Conservation (phyloP, 2,329 filamentous ascomycete genomes). For the Sporothrix mexicana region DNA sequence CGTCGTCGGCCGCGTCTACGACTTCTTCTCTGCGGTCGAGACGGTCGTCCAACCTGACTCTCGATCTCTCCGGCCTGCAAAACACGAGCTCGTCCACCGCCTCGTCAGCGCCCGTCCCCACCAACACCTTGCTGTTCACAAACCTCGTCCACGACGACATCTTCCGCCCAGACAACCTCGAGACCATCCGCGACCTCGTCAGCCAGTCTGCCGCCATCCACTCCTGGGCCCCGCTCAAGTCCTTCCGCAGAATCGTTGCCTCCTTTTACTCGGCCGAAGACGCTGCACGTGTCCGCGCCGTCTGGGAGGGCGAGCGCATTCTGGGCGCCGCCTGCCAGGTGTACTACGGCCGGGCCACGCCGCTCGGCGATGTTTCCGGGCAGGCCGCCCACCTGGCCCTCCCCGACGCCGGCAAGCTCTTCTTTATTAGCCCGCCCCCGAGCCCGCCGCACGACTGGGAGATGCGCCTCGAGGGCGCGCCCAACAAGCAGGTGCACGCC, state of each 20-base stretch:
- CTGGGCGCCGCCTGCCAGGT: slow-evolving; percentile 72
- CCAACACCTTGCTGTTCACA: slow-evolving; percentile 85
- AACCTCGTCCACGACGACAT: slow-evolving; percentile 75
- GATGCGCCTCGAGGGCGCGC: slow-evolving; percentile 69
- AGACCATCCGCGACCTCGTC: slow-evolving; percentile 74
- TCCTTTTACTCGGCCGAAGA: slow-evolving; percentile 75
- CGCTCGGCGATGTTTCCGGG: slow-evolving; percentile 51
- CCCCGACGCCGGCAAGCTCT: slow-evolving; percentile 72
- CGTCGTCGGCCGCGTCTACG: slow-evolving; percentile 43
- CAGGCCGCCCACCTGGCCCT: slow-evolving; percentile 61
- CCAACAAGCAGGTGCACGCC: slow-evolving; percentile 72
- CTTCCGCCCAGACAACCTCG: slow-evolving; percentile 75
- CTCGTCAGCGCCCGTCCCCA: slow-evolving; percentile 65
- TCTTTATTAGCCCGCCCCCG: slow-evolving; percentile 74
- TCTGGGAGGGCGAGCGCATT: slow-evolving; percentile 76
- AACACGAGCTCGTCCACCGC: slow-evolving; percentile 45
- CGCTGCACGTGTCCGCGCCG: slow-evolving; percentile 71
- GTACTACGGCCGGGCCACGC: slow-evolving; percentile 70
- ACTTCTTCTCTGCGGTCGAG: slow-evolving; percentile 44
- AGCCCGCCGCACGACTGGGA: slow-evolving; percentile 73
- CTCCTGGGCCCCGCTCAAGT: slow-evolving; percentile 80
- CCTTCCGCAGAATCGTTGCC: slow-evolving; percentile 79
- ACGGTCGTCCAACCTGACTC: slow-evolving; percentile 59
- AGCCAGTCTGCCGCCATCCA: slow-evolving; percentile 72
- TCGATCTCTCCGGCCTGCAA: slow-evolving; percentile 76